phyloP scores from a whole-genome alignment of 2,329 filamentous ascomycete genomes.

The Thielaviopsis musarum region DNA sequence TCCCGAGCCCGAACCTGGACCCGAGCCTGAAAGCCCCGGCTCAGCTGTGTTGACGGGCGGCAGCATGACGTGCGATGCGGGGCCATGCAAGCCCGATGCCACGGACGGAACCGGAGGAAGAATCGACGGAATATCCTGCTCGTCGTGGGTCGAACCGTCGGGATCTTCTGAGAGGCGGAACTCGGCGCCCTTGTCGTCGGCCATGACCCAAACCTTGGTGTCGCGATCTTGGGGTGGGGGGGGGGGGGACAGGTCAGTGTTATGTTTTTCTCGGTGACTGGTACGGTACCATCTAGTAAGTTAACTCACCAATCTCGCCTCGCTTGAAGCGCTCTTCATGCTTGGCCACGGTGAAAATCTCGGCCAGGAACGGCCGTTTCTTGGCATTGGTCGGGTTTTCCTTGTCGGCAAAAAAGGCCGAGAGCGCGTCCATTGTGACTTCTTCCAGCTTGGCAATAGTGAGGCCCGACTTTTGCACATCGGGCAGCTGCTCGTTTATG shows the following conservation, averaged over 20 bases:
- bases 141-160: constrained; percentile 23
- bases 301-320: constrained; percentile 36
- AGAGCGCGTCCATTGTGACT: constrained; percentile 39
- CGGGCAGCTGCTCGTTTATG: constrained; percentile 29
- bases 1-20: not conserved
- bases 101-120: not conserved
- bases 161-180: constrained; percentile 33
- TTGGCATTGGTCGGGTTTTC: constrained; percentile 33
- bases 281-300: too few species aligned
- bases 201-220: constrained; percentile 32
- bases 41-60: constrained; percentile 9
- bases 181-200: constrained; percentile 33
- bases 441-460: constrained; percentile 40
- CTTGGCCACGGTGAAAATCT: constrained; percentile 44
- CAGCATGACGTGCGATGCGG: constrained; percentile 16
- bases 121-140: constrained; percentile 18
- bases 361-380: constrained; percentile 39
- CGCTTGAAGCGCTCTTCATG: constrained; percentile 38
- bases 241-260: too few species aligned
- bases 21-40: constrained; percentile 6
- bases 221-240: constrained; percentile 28
- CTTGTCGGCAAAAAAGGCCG: constrained; percentile 40
- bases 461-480: constrained; percentile 35
- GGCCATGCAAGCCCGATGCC: not conserved
- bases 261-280: too few species aligned